These are phyloP conservation scores for Fraxinus baroniana DNA, from an alignment of 305 asterid genomes.

Conservation along the genomic window DNA sequence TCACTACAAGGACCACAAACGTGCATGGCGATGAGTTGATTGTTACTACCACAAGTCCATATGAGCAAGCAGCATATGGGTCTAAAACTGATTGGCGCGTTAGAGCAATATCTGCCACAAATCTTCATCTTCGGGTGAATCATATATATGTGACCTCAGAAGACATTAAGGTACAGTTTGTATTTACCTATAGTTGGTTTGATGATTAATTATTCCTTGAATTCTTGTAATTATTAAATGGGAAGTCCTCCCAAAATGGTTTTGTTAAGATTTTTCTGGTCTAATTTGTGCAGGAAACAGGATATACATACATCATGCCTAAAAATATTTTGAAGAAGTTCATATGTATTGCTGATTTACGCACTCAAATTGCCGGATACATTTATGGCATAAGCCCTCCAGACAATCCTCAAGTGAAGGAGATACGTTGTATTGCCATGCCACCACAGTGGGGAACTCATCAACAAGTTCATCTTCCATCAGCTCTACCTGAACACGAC, in stretches of 20 bases:
- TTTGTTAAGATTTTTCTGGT: slow-evolving; percentile 8
- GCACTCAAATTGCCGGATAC: slow-evolving; percentile 94
- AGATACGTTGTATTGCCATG: slow-evolving; percentile 95
- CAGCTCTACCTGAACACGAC: slow-evolving; percentile 90
- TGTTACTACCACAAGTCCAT: slow-evolving; percentile 96
- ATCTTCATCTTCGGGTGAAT: slow-evolving; percentile 93
- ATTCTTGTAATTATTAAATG: neutral
- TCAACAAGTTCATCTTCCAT: slow-evolving; percentile 95
- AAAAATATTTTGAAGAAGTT: slow-evolving; percentile 95
- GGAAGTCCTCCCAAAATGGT: neutral
- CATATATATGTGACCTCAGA: slow-evolving; percentile 98
- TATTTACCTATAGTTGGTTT: neutral
- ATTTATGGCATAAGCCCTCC: slow-evolving; percentile 97
- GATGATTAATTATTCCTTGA: neutral
- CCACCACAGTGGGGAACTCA: slow-evolving; percentile 99
- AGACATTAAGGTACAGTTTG: slow-evolving; percentile 77
- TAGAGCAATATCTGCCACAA: slow-evolving; percentile 98
- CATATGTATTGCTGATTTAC: slow-evolving; percentile 93
- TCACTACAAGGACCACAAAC: slow-evolving; percentile 91
- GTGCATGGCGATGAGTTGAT: slow-evolving; percentile 94
- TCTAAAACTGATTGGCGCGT: slow-evolving; percentile 99
- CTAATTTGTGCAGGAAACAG: slow-evolving; percentile 80
- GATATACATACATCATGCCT: slow-evolving; percentile 97
- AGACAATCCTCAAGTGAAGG: slow-evolving; percentile 98
- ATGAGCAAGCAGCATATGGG: slow-evolving; percentile 86